Percentiles rank a stretch among this genome's conserved stretches.
These are phyloP conservation scores for Benincasa hispida DNA, from an alignment of 306 rosid species.

Conservation along the genomic window DNA sequence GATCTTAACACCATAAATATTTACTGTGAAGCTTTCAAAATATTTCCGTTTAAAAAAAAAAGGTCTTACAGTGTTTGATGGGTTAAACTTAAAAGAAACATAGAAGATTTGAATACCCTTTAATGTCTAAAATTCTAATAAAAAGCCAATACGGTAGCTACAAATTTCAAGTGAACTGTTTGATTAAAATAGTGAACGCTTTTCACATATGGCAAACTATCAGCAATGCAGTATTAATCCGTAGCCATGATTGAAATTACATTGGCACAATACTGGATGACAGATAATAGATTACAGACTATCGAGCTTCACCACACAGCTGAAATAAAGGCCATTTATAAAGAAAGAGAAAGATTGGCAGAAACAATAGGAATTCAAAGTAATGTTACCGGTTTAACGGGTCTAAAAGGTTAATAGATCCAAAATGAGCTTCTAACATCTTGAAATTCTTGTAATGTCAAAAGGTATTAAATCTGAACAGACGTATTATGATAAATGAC, in stretches of 20 bases:
- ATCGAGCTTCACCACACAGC: neutral
- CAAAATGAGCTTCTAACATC: neutral
- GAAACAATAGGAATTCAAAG: neutral
- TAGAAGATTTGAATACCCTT: neutral
- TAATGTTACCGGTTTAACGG: neutral
- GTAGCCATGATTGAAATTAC: neutral
- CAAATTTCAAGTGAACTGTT: neutral
- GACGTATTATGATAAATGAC: neutral
- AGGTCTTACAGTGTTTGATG: neutral
- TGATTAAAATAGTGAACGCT: neutral
- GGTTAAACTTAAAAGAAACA: neutral
- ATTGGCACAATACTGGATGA: neutral
- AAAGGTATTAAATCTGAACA: neutral
- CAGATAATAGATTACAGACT: neutral
- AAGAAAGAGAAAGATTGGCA: neutral
- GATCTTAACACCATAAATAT: neutral
- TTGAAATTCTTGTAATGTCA: neutral
- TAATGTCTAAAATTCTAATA: neutral
- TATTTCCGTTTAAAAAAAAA: neutral
- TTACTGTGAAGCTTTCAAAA: neutral
- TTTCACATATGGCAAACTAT: neutral
- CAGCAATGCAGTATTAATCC: neutral
- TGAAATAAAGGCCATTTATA: neutral
- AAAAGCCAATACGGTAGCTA: neutral
- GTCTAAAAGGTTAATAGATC: neutral